Base-by-base conservation (phyloP, 2,329 filamentous ascomycete genomes). In the Aureobasidium sp. region DNA sequence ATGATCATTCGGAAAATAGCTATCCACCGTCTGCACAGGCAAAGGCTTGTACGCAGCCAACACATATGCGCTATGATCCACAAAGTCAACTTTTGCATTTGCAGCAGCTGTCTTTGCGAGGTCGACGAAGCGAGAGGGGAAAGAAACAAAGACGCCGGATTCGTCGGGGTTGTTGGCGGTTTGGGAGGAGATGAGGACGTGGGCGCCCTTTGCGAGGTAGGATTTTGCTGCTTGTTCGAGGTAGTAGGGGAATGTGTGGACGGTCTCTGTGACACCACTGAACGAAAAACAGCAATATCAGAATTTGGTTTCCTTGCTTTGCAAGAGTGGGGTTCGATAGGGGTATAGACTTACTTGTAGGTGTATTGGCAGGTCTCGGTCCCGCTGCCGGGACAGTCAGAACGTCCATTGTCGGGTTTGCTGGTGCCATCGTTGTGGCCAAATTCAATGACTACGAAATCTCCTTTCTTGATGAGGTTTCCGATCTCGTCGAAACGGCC, bases 391-490 rank as follows among this genome's bases (percentile, higher is more conserved):
- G 74, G 70, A 62, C 86, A 89, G 66, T 82, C 84, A 1, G 80
- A 82, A 15, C 85, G 79, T 0, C 82, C 82, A 66, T 88, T 87
- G 70, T 89, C 86, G 14, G 72, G 79, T 1, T 71, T 72, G 0
- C 79, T 79, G 1, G 85, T 85, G 24, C 85, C 86, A 66, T 89
- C 87, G 67, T 90, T 90, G 76, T 89, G 86, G 0, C 87, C 86
- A 67, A 89, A 88, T 67, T 89, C 86, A 59, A 89, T 87, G 59
- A 89, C 77, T 1, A 88, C 85, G 71, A 83, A 85, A 71, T 89
- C 86, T 35, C 83, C 84, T 1, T 76, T 61, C 68, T 80, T 66
- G 27, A 88, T 76, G 2, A 76, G 68, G 35, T 77, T 72, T 50
- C 81, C 79, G 58, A 89, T 81, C 0, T 76, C 77, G 17, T 78